Conservation (phyloP, 1,139 yeast species). For the Blastobotrys persicus region DNA sequence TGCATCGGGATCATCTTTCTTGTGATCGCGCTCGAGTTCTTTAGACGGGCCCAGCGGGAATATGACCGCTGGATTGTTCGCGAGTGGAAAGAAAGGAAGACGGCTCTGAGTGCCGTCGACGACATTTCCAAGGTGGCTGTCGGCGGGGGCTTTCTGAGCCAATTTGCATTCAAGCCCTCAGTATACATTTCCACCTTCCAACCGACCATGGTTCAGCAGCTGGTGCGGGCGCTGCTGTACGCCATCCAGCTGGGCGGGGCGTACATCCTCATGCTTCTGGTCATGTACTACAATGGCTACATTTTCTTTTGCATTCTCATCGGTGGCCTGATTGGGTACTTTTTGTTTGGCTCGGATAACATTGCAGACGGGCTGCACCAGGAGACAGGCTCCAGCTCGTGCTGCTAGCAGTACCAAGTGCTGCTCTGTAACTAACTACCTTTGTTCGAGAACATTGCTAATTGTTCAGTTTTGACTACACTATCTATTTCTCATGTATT, state of each 20-base stretch:
- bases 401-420: constrained; percentile 11
- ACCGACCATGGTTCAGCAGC: constrained; percentile 49
- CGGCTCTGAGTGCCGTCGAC: constrained; percentile 52
- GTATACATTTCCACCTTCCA: constrained; percentile 5
- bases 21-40: constrained; percentile 56
- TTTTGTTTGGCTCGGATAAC: constrained; percentile 36
- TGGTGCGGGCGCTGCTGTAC: constrained; percentile 48
- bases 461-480: no score
- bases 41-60: constrained; percentile 55
- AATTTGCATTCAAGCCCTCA: background rate
- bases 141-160: constrained; percentile 48
- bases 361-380: constrained; percentile 11
- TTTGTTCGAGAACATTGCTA: no score
- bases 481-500: no score
- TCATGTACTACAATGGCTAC: constrained; percentile 73
- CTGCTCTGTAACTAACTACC: no score
- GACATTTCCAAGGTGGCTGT: constrained; percentile 60
- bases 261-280: constrained; percentile 63
- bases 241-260: constrained; percentile 62
- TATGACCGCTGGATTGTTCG: constrained; percentile 46
- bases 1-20: constrained; percentile 63
- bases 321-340: constrained; percentile 60
- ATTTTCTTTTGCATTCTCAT: constrained; percentile 59
- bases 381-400: constrained; percentile 9
- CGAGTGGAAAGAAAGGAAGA: constrained; percentile 27